Percentiles rank a stretch among this genome's conserved stretches.
Conservation (phyloP, 2,329 filamentous ascomycete species). For the Chaetomiaceae sp. region DNA sequence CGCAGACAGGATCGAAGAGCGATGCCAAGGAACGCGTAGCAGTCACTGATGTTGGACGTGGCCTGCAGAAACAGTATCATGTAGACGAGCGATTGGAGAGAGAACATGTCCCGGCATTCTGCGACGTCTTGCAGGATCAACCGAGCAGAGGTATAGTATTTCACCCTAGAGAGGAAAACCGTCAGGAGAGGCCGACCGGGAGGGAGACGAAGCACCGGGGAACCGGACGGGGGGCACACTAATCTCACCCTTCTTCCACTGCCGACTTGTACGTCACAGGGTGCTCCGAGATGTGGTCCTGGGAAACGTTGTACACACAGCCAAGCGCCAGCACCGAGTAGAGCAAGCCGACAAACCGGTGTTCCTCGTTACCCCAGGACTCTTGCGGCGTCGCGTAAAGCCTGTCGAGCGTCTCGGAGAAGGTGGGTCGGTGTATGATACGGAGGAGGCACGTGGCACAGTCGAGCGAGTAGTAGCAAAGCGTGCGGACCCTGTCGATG, state of each 20-base stretch:
- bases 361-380: conserved; percentile 58
- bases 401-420: conserved; percentile 70
- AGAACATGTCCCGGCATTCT: conserved; percentile 67
- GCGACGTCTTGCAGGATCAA: conserved; percentile 60
- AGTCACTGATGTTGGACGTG: conserved; percentile 72
- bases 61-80: conserved; percentile 78
- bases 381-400: conserved; percentile 68
- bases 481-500: conserved; percentile 47
- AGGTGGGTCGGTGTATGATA: conserved; percentile 76
- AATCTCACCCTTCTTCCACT: conserved; percentile 51
- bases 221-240: neutral
- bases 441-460: conserved; percentile 57
- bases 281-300: conserved; percentile 46
- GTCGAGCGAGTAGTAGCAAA: conserved; percentile 53
- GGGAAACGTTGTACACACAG: conserved; percentile 62
- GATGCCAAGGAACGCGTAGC: conserved; percentile 76
- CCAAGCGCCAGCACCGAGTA: conserved; percentile 68
- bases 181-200: conserved; percentile 7
- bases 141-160: conserved; percentile 67
- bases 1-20: conserved; percentile 70
- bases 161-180: conserved; percentile 49
- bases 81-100: conserved; percentile 70
- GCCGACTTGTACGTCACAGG: conserved; percentile 45
- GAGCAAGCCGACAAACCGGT: conserved; percentile 63
- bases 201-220: too few relatives aligned